These are phyloP conservation scores for Blastobotrys petasosporus DNA, from an alignment of 1,139 yeast genomes.

Conservation along the genomic window DNA sequence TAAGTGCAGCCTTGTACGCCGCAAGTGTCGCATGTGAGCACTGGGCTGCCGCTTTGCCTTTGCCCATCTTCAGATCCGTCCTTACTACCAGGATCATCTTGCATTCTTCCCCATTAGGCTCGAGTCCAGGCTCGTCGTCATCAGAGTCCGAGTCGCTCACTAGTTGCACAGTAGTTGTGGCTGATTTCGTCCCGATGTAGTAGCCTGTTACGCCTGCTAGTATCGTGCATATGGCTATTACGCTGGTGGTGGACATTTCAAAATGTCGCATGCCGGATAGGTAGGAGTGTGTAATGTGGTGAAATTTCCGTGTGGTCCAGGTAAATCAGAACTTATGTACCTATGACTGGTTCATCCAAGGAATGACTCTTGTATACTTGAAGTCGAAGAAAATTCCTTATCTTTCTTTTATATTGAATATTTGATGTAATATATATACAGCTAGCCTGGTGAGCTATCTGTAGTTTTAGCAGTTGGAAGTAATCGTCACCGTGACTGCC, in stretches of 20 bases:
- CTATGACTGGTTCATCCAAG: too few species aligned
- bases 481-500: too few species aligned
- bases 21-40: slow-evolving; percentile 97
- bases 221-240: slow-evolving; percentile 4
- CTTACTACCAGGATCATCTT: slow-evolving; percentile 86
- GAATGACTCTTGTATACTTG: too few species aligned
- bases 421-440: too few species aligned
- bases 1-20: slow-evolving; percentile 65
- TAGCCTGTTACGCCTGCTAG: slow-evolving; percentile 19
- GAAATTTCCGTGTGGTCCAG: not conserved
- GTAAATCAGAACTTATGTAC: not conserved
- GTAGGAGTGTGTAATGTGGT: too few species aligned
- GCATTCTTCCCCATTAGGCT: slow-evolving; percentile 62
- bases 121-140: slow-evolving; percentile 19
- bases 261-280: too few species aligned
- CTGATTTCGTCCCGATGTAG: slow-evolving; percentile 15
- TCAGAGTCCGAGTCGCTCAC: slow-evolving; percentile 14
- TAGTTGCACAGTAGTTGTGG: not conserved
- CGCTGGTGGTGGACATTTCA: too few species aligned
- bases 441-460: too few species aligned
- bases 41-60: slow-evolving; percentile 96
- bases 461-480: too few species aligned
- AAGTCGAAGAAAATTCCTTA: too few species aligned
- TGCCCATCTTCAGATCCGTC: slow-evolving; percentile 84
- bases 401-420: too few species aligned